Evolutionary conservation across 2,329 filamentous ascomycete genomes (phyloP), one percentile per base, ranked within the genome.

Genomic region (Rhynchosporium graminicola): DNA sequence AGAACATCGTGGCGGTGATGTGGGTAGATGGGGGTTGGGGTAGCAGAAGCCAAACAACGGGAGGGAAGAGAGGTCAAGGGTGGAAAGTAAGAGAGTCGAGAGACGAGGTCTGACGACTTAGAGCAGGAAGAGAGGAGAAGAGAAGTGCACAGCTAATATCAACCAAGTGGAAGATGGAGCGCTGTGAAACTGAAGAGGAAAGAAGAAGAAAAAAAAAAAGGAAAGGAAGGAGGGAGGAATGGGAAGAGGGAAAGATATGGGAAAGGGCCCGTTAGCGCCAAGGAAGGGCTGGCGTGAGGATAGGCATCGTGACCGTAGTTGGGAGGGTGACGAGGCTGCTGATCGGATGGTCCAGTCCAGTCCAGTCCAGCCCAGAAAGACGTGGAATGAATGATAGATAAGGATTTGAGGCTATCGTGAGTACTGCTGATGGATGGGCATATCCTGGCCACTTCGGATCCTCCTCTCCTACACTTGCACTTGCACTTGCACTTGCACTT

Each of bases 121-220:
- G n/a, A 33, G 33, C 48, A 36, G 29, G 33, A 26, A 10, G 10
- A n/a, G 31, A 52, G 29, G 3, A 31, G 26, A 15, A 38, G 31
- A n/a, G 20, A 52, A 52, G 48, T 38, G 38, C 29, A 52, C 48
- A 52, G 36, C 48, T 52, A 52, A 31, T 52, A 52, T 52, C 48
- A 26, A 13, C 36, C 48, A 31, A 52, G 38, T n/a, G 38, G 48
- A 38, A 20, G 48, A 52, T 10, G 15, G 20, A 52, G 48, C 48
- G 48, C 36, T 52, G 48, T 38, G 48, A 31, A 36, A 38, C 48
- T 52, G 48, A 2, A 26, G 31, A 52, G 48, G 15, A 52, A 52
- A 38, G 31, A n/a, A 20, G 20, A 20, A n/a, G 28, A 52, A 33
- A 38, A 2, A 13, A 36, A 31, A 38, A 38, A 31, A 38, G 15